phyloP scores from a whole-genome alignment of 2,329 filamentous ascomycete species.

The Fusarium denticulatum region DNA sequence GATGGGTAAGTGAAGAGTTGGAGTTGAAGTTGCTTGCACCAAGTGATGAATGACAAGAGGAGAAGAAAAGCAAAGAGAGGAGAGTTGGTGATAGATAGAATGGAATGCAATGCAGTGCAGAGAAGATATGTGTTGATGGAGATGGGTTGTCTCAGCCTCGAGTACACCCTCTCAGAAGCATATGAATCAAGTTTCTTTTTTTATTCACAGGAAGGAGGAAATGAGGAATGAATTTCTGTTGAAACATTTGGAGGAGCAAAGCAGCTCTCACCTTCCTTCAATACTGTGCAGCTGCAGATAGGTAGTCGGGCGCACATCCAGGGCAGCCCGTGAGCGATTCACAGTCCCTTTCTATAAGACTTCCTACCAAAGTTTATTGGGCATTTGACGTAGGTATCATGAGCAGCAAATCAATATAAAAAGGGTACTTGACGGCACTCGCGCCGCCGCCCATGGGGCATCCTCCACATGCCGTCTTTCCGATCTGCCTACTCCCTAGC shows the following conservation, averaged over 20 bases:
- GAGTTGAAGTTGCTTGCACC: not conserved
- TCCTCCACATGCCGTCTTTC: conserved; percentile 34
- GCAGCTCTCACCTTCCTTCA: not conserved
- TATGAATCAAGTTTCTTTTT: conserved; percentile 19
- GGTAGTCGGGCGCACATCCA: not conserved
- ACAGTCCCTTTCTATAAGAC: not conserved
- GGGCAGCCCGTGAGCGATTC: not conserved
- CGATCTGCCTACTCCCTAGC: conserved; percentile 12
- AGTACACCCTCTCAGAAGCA: not conserved
- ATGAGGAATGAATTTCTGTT: conserved; percentile 10
- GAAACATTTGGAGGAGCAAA: conserved; percentile 5
- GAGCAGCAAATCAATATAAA: not conserved
- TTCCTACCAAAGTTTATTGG: not conserved
- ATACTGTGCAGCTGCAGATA: not conserved
- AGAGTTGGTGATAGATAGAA: not conserved
- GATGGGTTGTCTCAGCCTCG: conserved; percentile 1
- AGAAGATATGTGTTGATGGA: conserved; percentile 4
- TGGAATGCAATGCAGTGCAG: not conserved
- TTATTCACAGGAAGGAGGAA: conserved; percentile 16
- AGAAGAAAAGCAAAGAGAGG: not conserved
- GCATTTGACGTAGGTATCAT: not conserved
- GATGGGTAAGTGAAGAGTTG: not conserved
- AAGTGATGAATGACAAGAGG: not conserved
- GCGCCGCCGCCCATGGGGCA: not conserved
- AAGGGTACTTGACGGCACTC: conserved; percentile 5